A percentile compares a stretch with the other conserved stretches of the same genome.
phyloP scores from a whole-genome alignment of 1,139 yeast species.

The Blastobotrys apis region DNA sequence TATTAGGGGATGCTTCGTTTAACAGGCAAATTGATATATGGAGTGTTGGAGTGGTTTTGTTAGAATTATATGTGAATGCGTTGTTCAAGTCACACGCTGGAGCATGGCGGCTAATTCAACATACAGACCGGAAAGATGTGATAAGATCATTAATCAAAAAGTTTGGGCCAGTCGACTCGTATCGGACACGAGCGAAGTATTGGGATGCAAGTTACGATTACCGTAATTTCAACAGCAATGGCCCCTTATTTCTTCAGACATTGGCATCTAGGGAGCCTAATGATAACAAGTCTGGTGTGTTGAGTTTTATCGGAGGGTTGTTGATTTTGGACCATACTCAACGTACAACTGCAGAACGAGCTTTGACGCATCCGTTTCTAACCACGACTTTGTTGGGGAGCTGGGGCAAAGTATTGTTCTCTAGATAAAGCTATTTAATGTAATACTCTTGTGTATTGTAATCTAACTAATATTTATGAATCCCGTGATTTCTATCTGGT shows the following conservation, averaged over 20 bases:
- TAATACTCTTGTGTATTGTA: no score
- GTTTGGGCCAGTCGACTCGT: conserved; percentile 24
- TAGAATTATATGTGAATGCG: conserved; percentile 25
- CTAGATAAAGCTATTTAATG: not conserved
- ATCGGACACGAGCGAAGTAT: conserved; percentile 16
- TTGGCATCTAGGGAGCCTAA: conserved; percentile 9
- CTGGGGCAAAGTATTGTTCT: conserved; percentile 8
- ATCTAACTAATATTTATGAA: no score
- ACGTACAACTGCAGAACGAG: conserved; percentile 75
- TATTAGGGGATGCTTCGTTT: conserved; percentile 27
- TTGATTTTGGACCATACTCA: conserved; percentile 75
- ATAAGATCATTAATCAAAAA: conserved; percentile 19
- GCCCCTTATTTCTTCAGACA: conserved; percentile 12
- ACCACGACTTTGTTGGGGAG: conserved; percentile 5
- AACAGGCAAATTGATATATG: conserved; percentile 27
- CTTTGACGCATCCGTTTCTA: conserved; percentile 54
- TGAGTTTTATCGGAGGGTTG: conserved; percentile 21
- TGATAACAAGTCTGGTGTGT: conserved; percentile 8
- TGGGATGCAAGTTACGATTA: conserved; percentile 17
- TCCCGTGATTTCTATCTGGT: no score
- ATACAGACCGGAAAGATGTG: conserved; percentile 11
- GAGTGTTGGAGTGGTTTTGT: conserved; percentile 28
- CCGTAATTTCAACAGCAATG: conserved; percentile 10
- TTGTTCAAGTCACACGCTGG: conserved; percentile 17
- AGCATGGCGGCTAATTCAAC: conserved; percentile 18